Evolutionary conservation across 441 rosid genomes (phyloP).

Genomic region (Gossypium davidsonii): DNA sequence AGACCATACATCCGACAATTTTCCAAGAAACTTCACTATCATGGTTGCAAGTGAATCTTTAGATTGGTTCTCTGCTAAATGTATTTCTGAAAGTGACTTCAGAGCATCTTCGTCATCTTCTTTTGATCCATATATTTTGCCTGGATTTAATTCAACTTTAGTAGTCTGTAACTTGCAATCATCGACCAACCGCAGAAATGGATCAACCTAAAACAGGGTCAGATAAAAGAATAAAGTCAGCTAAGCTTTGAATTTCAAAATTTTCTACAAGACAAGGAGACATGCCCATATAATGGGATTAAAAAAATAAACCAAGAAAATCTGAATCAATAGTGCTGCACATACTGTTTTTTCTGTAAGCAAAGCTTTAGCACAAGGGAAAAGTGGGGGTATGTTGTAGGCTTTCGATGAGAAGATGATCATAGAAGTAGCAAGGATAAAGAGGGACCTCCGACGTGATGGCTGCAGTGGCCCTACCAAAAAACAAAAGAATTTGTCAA

Average conservation of each 20-base stretch:
- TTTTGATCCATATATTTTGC: slow-evolving; percentile 52
- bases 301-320: slow-evolving; percentile 1
- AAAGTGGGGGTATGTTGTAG: slow-evolving; percentile 57
- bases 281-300: neutral
- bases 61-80: slow-evolving; percentile 48
- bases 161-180: slow-evolving; percentile 66
- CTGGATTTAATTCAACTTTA: slow-evolving; percentile 25
- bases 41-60: slow-evolving; percentile 50
- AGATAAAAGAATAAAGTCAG: neutral
- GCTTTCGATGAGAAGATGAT: slow-evolving; percentile 74
- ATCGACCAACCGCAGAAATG: slow-evolving; percentile 61
- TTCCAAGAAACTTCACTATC: slow-evolving; percentile 53
- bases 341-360: slow-evolving; percentile 62
- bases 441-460: slow-evolving; percentile 71
- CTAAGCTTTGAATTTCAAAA: neutral
- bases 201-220: slow-evolving; percentile 52
- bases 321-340: slow-evolving; percentile 11
- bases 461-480: slow-evolving; percentile 69
- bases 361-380: slow-evolving; percentile 52
- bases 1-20: slow-evolving; percentile 48
- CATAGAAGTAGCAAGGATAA: slow-evolving; percentile 66
- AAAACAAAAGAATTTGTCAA: slow-evolving; percentile 18
- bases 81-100: slow-evolving; percentile 46
- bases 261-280: neutral
- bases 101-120: slow-evolving; percentile 66